Percentiles rank a stretch among this genome's conserved stretches.
phyloP scores from a whole-genome alignment of 2,329 filamentous ascomycete species.

The Fusarium floridanum region DNA sequence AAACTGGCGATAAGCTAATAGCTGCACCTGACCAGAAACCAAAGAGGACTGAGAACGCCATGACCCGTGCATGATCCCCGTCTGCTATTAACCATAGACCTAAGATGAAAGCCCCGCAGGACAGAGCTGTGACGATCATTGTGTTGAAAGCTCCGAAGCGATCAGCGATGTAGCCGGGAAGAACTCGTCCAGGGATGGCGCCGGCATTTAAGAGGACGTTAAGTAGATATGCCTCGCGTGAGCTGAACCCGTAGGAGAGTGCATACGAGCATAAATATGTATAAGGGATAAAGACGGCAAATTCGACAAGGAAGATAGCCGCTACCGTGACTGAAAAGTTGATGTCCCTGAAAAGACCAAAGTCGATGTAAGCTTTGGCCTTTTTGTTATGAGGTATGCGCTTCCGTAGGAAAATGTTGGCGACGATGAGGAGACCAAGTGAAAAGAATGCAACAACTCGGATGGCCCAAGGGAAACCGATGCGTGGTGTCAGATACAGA shows the following conservation, averaged over 20 bases:
- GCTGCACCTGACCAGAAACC: slow-evolving; percentile 79
- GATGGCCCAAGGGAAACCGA: slow-evolving; percentile 51
- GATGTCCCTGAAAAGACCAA: slow-evolving; percentile 63
- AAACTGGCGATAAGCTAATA: slow-evolving; percentile 78
- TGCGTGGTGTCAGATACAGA: slow-evolving; percentile 39
- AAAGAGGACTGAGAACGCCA: slow-evolving; percentile 74
- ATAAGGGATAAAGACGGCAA: slow-evolving; percentile 33
- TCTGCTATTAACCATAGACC: slow-evolving; percentile 41
- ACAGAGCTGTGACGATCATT: slow-evolving; percentile 16
- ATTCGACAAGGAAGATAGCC: slow-evolving; percentile 61
- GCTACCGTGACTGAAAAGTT: slow-evolving; percentile 65
- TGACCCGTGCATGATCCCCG: slow-evolving; percentile 60
- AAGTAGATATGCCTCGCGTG: neutral
- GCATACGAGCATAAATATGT: slow-evolving; percentile 31
- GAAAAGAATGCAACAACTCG: slow-evolving; percentile 49
- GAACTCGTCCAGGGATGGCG: slow-evolving; percentile 18
- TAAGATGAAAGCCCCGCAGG: slow-evolving; percentile 6
- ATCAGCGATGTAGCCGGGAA: slow-evolving; percentile 53
- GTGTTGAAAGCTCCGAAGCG: slow-evolving; percentile 28
- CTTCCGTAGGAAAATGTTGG: slow-evolving; percentile 50
- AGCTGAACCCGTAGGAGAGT: slow-evolving; percentile 51
- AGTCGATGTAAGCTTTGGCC: slow-evolving; percentile 60
- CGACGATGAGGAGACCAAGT: slow-evolving; percentile 45
- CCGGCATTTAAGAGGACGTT: slow-evolving; percentile 19
- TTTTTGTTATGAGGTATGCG: slow-evolving; percentile 63